Evolutionary conservation across 345 rosid species (phyloP).

Genomic region (Bretschneidera sinensis): DNA sequence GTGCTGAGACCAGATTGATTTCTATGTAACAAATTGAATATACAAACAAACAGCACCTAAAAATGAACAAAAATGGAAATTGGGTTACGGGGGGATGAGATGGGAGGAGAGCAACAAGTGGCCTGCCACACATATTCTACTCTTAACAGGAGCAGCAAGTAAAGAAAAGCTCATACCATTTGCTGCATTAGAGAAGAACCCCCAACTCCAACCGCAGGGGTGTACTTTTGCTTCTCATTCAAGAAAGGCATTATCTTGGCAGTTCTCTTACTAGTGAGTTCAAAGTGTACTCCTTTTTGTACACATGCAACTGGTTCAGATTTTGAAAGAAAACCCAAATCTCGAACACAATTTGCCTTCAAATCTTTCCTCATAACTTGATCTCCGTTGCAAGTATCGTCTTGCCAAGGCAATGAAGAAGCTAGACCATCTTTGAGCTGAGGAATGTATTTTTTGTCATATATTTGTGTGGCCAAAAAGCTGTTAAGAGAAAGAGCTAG

Average conservation of each 20-base stretch:
- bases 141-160: slow-evolving; percentile 6
- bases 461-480: slow-evolving; percentile 32
- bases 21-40: too few species aligned
- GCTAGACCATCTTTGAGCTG: slow-evolving; percentile 23
- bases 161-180: slow-evolving; percentile 40
- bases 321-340: slow-evolving; percentile 31
- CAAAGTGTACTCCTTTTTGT: slow-evolving; percentile 28
- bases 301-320: slow-evolving; percentile 29
- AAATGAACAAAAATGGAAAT: neutral
- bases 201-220: slow-evolving; percentile 29
- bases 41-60: slow-evolving; percentile 3
- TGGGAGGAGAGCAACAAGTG: neutral
- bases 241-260: slow-evolving; percentile 23
- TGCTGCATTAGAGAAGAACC: slow-evolving; percentile 31
- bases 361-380: slow-evolving; percentile 30
- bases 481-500: slow-evolving; percentile 38
- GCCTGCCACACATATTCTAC: slow-evolving; percentile 1
- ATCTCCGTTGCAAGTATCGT: slow-evolving; percentile 23
- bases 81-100: neutral
- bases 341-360: slow-evolving; percentile 28
- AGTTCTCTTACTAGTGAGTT: slow-evolving; percentile 26
- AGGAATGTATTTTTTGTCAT: slow-evolving; percentile 25
- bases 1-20: too few species aligned
- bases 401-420: slow-evolving; percentile 26
- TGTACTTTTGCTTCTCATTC: slow-evolving; percentile 29